A percentile compares a stretch with the other conserved stretches of the same genome.
Evolutionary conservation across 2,329 filamentous ascomycete genomes (phyloP).

Genomic region (Phaeosphaeriaceae sp.): DNA sequence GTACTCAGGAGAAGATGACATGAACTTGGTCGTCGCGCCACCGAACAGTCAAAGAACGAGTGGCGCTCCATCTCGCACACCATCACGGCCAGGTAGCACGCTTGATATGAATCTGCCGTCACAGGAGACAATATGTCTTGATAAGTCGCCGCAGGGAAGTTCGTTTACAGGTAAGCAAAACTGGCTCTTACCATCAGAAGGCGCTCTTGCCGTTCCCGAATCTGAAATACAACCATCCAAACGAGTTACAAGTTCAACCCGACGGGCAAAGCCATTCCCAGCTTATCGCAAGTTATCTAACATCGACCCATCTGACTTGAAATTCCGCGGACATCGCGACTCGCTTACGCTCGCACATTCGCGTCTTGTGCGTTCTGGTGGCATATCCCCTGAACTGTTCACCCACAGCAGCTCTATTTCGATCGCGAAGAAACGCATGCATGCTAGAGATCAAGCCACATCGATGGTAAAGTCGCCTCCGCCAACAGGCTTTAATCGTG

Average conservation of each 20-base stretch:
- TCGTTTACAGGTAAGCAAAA: neutral
- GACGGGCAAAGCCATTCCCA: slow-evolving; percentile 3
- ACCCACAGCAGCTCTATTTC: slow-evolving; percentile 28
- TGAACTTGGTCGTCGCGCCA: slow-evolving; percentile 29
- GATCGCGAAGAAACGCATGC: slow-evolving; percentile 38
- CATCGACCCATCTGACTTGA: slow-evolving; percentile 33
- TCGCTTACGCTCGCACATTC: slow-evolving; percentile 38
- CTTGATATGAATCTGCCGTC: slow-evolving; percentile 19
- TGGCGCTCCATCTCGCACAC: slow-evolving; percentile 19
- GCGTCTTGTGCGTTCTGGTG: slow-evolving; percentile 27
- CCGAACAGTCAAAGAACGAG: slow-evolving; percentile 42
- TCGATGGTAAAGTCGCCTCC: neutral
- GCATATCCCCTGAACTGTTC: slow-evolving; percentile 26
- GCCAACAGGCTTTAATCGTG: no score
- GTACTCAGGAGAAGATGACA: slow-evolving; percentile 26
- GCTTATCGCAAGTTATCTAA: slow-evolving; percentile 32
- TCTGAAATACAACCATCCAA: slow-evolving; percentile 6
- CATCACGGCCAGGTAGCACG: slow-evolving; percentile 30
- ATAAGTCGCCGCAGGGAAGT: neutral
- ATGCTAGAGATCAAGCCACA: slow-evolving; percentile 24
- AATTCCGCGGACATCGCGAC: slow-evolving; percentile 42
- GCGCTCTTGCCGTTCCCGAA: slow-evolving; percentile 13
- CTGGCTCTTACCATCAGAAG: neutral
- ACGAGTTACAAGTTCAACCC: slow-evolving; percentile 5
- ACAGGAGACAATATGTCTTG: slow-evolving; percentile 9